Percentiles rank a stretch among this genome's conserved stretches.
Evolutionary conservation across 768 basidiomycete genomes (phyloP).

Genomic region (Suillus fuscotomentosus): DNA sequence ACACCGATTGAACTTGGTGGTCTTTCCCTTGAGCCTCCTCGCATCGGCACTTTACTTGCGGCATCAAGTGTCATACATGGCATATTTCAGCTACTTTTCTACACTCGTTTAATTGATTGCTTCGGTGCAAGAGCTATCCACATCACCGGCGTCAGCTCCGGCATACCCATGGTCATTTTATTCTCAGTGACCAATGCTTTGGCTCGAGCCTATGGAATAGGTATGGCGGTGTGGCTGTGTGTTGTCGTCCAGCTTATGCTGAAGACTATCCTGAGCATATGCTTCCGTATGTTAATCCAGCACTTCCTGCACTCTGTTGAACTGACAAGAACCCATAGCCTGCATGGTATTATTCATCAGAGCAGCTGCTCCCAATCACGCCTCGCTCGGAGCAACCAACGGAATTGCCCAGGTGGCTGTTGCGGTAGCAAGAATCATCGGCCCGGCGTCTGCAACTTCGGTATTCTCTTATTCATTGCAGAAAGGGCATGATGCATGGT

Average conservation of each 20-base stretch:
- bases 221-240: slow-evolving; percentile 23
- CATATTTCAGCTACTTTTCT: slow-evolving; percentile 58
- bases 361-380: slow-evolving; percentile 3
- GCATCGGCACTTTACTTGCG: slow-evolving; percentile 29
- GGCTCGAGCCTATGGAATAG: slow-evolving; percentile 20
- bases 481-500: neutral
- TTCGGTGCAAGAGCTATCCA: slow-evolving; percentile 48
- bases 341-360: neutral
- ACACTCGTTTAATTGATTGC: slow-evolving; percentile 50
- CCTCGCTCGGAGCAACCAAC: neutral
- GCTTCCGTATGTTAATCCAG: slow-evolving; percentile 25
- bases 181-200: slow-evolving; percentile 32
- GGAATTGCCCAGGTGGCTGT: neutral
- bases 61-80: slow-evolving; percentile 31
- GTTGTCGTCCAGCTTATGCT: slow-evolving; percentile 26
- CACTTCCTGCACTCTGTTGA: neutral
- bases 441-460: neutral
- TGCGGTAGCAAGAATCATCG: neutral
- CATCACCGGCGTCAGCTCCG: slow-evolving; percentile 23
- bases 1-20: slow-evolving; percentile 30
- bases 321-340: neutral
- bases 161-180: slow-evolving; percentile 26
- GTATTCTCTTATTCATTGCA: neutral
- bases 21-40: slow-evolving; percentile 22
- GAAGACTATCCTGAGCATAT: slow-evolving; percentile 23